A percentile compares a stretch with the other conserved stretches of the same genome.
These are phyloP conservation scores for Globisporangium nagaii DNA, from an alignment of 352 stramenopile genomes.

Conservation along the genomic window DNA sequence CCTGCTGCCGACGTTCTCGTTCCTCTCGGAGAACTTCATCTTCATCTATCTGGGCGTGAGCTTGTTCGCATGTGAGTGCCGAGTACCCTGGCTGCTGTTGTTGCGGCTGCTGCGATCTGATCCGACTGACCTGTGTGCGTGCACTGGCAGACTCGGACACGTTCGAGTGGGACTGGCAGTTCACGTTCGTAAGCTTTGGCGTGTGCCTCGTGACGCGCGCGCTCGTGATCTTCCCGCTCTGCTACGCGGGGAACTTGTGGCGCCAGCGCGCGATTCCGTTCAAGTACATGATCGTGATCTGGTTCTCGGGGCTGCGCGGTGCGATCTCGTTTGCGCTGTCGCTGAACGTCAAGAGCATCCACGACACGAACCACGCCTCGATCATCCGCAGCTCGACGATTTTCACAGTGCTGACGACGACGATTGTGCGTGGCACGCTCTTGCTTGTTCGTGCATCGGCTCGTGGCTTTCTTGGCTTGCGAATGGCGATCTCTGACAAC, in stretches of 20 bases:
- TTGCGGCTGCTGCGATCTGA: background rate
- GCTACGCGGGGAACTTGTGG: conserved; percentile 19
- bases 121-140: background rate
- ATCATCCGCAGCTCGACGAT: conserved; percentile 68
- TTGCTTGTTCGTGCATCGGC: background rate
- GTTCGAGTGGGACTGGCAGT: conserved; percentile 36
- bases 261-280: conserved; percentile 24
- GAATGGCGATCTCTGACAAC: background rate
- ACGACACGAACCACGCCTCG: conserved; percentile 34
- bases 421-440: conserved; percentile 18
- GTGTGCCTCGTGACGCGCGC: conserved; percentile 23
- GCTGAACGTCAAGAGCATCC: conserved; percentile 55
- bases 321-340: conserved; percentile 84
- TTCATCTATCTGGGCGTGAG: conserved; percentile 43
- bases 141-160: conserved; percentile 16
- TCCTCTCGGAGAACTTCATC: conserved; percentile 46
- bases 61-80: conserved; percentile 21
- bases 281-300: conserved; percentile 48
- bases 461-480: background rate
- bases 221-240: conserved; percentile 29
- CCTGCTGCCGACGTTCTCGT: conserved; percentile 31
- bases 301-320: conserved; percentile 79
- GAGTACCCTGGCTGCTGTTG: background rate
- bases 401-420: conserved; percentile 65
- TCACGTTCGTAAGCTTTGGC: conserved; percentile 25